Base-by-base conservation (phyloP, 2,329 filamentous ascomycete species). In the Decorospora gaudefroyi region DNA sequence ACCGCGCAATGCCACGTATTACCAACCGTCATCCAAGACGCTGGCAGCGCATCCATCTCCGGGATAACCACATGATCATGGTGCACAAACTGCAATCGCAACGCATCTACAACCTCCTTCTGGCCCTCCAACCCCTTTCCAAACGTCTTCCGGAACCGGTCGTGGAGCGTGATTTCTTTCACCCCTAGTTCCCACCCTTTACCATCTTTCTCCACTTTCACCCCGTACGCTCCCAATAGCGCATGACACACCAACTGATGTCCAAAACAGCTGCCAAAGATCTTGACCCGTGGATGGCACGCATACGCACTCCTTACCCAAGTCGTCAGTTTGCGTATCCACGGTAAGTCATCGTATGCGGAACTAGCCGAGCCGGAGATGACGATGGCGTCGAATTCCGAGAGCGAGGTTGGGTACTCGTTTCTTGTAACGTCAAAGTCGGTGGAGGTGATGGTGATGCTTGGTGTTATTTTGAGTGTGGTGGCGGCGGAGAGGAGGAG, bases 251-350 rank as follows among this genome's bases (percentile, higher is more conserved):
- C 46, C 4, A 75, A 46, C 41, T 76, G 72, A 35, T 76, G 73
- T 1, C 73, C 72, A 32, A 75, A 76, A 42, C 73, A 76, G 17
- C 68, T 72, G 1, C 73, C 73, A 38, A 75, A 74, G 4, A 76
- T 65, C 40, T 68, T 72, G 30, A 75, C 48, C 0, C 41, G 44
- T 0, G 57, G 56, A 9, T 60, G 28, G 4, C 48, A 61, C 44
- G 41, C 55, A 42, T 73, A 75, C 0, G 68, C 37, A 4, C 59
- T 46, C 27, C 25, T 25, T 4, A 72, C 55, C 49, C 69, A 75
- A n/a, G 36, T 22, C 9, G 59, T 47, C 1, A 68, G 53, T 13
- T 12, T 35, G 15, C 37, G 44, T 18, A 68, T 57, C 64, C 63
- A 68, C n/a, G 49, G 49, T 4, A 51, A 15, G 18, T 62, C 47